Conservation (phyloP, 495 filamentous ascomycete species). For the Penicillium psychrofluorescens region DNA sequence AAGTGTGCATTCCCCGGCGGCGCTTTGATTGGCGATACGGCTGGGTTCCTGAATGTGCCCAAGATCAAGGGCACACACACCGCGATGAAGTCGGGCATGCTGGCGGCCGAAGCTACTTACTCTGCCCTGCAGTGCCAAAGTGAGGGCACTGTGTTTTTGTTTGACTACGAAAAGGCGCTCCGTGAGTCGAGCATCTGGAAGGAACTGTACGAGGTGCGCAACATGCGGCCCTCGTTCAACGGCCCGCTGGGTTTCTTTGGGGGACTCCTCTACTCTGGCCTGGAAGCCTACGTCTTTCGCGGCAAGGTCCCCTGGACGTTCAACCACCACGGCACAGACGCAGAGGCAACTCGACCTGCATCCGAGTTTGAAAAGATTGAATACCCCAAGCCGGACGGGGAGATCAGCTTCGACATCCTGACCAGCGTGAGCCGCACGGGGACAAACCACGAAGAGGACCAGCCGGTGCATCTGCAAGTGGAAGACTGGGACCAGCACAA, state of each 20-base stretch:
- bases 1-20: constrained; percentile 95
- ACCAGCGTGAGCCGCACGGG: constrained; percentile 90
- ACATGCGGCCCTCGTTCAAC: constrained; percentile 95
- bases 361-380: constrained; percentile 80
- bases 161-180: constrained; percentile 88
- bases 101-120: constrained; percentile 87
- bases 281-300: constrained; percentile 83
- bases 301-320: constrained; percentile 90
- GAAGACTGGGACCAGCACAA: constrained; percentile 90
- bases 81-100: constrained; percentile 94
- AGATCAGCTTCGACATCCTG: constrained; percentile 91
- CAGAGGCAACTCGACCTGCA: constrained; percentile 70
- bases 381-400: constrained; percentile 92
- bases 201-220: constrained; percentile 90
- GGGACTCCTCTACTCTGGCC: constrained; percentile 84
- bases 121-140: constrained; percentile 55
- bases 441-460: constrained; percentile 98
- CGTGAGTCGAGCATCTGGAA: constrained; percentile 84
- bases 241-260: constrained; percentile 75
- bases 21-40: constrained; percentile 91
- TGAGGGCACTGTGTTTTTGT: constrained; percentile 76
- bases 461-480: constrained; percentile 92
- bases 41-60: constrained; percentile 94
- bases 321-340: constrained; percentile 61
- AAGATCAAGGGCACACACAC: constrained; percentile 99